phyloP scores from a whole-genome alignment of 179 eudicot species.

The Spinacia oleracea region DNA sequence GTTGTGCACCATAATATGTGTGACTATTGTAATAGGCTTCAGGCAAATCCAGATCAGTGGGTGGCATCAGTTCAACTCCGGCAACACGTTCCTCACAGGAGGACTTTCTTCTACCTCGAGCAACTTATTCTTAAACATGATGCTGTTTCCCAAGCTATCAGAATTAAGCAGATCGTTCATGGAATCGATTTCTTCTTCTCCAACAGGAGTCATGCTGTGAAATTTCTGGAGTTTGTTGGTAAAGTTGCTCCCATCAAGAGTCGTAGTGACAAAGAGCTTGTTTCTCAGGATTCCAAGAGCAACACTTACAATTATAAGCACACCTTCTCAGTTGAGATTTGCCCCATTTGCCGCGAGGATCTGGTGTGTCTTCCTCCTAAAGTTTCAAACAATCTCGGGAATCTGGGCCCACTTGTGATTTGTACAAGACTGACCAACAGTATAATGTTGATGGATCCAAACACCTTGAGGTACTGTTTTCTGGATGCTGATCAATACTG shows the following conservation, averaged over 20 bases:
- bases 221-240: constrained; percentile 55
- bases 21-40: constrained; percentile 50
- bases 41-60: constrained; percentile 63
- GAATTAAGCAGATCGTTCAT: constrained; percentile 48
- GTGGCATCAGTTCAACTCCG: constrained; percentile 59
- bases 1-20: constrained; percentile 53
- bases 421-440: constrained; percentile 57
- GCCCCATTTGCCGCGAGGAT: constrained; percentile 63
- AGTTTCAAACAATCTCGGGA: constrained; percentile 44
- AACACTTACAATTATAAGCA: constrained; percentile 44
- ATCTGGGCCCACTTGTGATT: constrained; percentile 58
- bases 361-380: constrained; percentile 61
- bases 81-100: constrained; percentile 56
- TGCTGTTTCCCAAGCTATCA: constrained; percentile 47
- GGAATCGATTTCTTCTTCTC: constrained; percentile 68
- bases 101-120: constrained; percentile 60
- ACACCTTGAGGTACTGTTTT: constrained; percentile 48
- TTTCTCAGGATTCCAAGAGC: constrained; percentile 58
- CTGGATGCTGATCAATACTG: constrained; percentile 67
- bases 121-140: constrained; percentile 62
- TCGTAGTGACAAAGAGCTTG: constrained; percentile 49
- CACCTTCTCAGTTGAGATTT: constrained; percentile 52
- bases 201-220: constrained; percentile 50
- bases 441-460: constrained; percentile 53
- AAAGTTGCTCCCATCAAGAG: constrained; percentile 50